Evolutionary conservation across 2,329 filamentous ascomycete species (phyloP), one percentile per base, ranked within the genome.

Genomic region (Xylaria sp.): DNA sequence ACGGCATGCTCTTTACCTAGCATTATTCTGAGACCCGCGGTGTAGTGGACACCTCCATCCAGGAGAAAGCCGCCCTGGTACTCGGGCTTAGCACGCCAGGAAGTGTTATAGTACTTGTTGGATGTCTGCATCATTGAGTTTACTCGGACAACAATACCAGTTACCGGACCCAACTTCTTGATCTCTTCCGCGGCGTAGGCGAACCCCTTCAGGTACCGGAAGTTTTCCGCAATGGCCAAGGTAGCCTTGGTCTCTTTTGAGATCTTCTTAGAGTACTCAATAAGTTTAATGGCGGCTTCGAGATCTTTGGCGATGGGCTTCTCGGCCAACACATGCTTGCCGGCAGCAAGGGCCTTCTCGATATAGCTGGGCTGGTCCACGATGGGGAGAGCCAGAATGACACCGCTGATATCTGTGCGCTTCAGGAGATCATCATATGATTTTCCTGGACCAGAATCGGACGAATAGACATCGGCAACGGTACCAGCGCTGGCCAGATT

Each of bases 11-110:
- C 75, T 0, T 73, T 62, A 16, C 78, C 76, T 1, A 91, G 75
- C 48, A 92, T 69, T 37, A 82, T 71, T 13, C 89, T 78, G 54
- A 87, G 78, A 0, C 75, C 85, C 6, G 89, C 89, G 5, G 86
- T 77, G 61, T 83, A 86, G 72, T 92, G 90, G 30, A 92, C 87
- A 49, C 90, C 89, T 11, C 84, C 88, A 68, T 92, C 89, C 1
- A 92, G 81, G 57, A 92, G 72, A 70, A 91, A 92, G 0, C 90
- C 89, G 57, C 89, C 90, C 73, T 91, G 88, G 70, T 90, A 83
- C 55, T 82, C 78, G 1, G 89, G 89, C 58, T 76, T 80, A 71
- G 87, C 87, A 57, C 90, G 84, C 90, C 89, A 83, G 30, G 75
- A 64, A 2, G 81, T 84, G 52, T 79, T 75, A 65, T 77, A 79